Base-by-base conservation (phyloP, 2,329 filamentous ascomycete species). In the Allantophomopsis lycopodina region DNA sequence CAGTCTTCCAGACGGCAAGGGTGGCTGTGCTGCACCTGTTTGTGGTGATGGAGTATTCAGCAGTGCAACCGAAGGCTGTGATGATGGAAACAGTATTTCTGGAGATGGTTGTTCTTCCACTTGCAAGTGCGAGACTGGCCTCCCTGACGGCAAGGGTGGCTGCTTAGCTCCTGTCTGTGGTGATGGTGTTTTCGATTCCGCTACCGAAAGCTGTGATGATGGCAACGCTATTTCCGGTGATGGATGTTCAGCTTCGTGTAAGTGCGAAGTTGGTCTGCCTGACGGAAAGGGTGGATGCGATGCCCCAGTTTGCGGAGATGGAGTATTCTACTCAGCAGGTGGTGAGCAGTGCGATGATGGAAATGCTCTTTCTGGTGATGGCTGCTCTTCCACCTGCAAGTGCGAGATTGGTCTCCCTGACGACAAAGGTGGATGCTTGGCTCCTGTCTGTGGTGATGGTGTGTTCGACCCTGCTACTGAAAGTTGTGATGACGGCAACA, bases 301-400 rank as follows among this genome's bases (percentile, higher is more conserved):
- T 31, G 10, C 30, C 8, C 30, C 30, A 31, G n/a, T n/a, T n/a
- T 65, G 62, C 35, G 62, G 62, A 21, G 53, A 65, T 40, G 59
- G 60, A 17, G 48, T 49, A 2, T 55, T 57, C 21, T 53, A 63
- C 17, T 20, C 48, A 2, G 38, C 41, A 23, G 46, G 55, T 34
- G 56, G 56, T 12, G 62, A 65, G 46, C 60, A 64, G 36, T 65
- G 62, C 33, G 62, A 65, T 39, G 54, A 59, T 37, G 60, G 60
- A 8, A 31, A 31, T n/a, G 30, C 10, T 10, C 8, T 31, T 8
- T 10, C 10, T 31, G 30, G n/a, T 31, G 30, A 31, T 31, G 30
- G 30, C 8, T 31, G 30, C n/a, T 31, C 30, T 10, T 31, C 30
- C 8, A 31, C 30, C n/a, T 31, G 30, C 30, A 8, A 31, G n/a